phyloP scores from a whole-genome alignment of 306 rosid genomes.

The Hippophae gyantsensis region DNA sequence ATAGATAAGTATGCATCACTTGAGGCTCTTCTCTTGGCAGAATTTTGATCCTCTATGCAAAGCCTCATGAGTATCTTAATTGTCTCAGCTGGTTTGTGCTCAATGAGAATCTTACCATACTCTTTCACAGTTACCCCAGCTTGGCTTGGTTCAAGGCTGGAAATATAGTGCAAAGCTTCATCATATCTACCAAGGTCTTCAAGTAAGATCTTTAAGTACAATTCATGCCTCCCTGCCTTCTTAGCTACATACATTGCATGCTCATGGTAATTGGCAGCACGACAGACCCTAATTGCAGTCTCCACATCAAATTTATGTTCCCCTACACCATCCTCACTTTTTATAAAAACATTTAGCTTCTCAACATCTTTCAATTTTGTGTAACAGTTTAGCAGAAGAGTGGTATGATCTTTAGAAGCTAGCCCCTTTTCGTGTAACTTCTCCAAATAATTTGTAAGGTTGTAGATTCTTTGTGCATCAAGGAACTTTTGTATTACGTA shows the following conservation, averaged over 20 bases:
- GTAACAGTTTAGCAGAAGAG: slow-evolving; percentile 86
- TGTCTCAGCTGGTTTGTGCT: slow-evolving; percentile 89
- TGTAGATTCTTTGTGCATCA: slow-evolving; percentile 95
- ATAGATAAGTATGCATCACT: slow-evolving; percentile 50
- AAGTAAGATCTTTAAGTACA: slow-evolving; percentile 94
- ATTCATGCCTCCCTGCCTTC: slow-evolving; percentile 88
- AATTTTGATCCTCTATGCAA: slow-evolving; percentile 75
- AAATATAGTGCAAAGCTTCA: slow-evolving; percentile 81
- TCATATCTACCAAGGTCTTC: slow-evolving; percentile 98
- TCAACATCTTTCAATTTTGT: slow-evolving; percentile 95
- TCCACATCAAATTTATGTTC: slow-evolving; percentile 92
- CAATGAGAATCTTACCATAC: slow-evolving; percentile 91
- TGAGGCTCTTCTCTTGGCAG: slow-evolving; percentile 38
- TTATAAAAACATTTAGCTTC: slow-evolving; percentile 73
- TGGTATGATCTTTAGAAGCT: slow-evolving; percentile 96
- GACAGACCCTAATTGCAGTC: slow-evolving; percentile 94
- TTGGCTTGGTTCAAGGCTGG: slow-evolving; percentile 86
- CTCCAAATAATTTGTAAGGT: slow-evolving; percentile 95
- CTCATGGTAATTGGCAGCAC: slow-evolving; percentile 97
- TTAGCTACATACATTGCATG: slow-evolving; percentile 99
- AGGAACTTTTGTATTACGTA: slow-evolving; percentile 93
- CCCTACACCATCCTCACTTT: slow-evolving; percentile 72
- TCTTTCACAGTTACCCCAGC: slow-evolving; percentile 91
- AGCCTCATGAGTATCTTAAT: slow-evolving; percentile 80
- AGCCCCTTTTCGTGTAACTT: slow-evolving; percentile 94